Conservation (phyloP, 495 filamentous ascomycete genomes). For the Stereocaulon alpinum region DNA sequence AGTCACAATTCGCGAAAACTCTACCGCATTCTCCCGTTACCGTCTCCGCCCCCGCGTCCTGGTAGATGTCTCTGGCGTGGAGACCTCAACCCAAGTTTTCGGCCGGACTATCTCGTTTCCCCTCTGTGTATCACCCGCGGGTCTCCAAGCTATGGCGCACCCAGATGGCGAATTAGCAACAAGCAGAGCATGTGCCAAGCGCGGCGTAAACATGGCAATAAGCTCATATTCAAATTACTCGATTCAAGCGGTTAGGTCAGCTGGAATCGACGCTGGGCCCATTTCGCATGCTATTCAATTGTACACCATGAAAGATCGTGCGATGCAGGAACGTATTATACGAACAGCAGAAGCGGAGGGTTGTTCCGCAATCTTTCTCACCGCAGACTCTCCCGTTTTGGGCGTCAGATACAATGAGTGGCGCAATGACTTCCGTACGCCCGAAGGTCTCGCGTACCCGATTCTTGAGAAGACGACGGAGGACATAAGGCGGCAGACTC, state of each 20-base stretch:
- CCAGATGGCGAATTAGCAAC: constrained; percentile 41
- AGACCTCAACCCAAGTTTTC: constrained; percentile 36
- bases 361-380: constrained; percentile 31
- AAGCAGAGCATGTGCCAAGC: constrained; percentile 31
- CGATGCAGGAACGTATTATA: constrained; percentile 6
- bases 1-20: constrained; percentile 37
- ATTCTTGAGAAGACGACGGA: constrained; percentile 19
- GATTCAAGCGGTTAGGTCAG: constrained; percentile 28
- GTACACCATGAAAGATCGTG: constrained; percentile 32
- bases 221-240: constrained; percentile 31
- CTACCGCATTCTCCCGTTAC: constrained; percentile 35
- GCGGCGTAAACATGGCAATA: constrained; percentile 34
- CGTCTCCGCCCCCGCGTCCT: constrained; percentile 41
- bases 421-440: constrained; percentile 31
- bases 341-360: constrained; percentile 17
- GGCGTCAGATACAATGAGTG: constrained; percentile 34
- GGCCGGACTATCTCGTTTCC: constrained; percentile 30
- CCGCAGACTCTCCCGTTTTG: constrained; percentile 29
- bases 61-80: constrained; percentile 37
- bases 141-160: constrained; percentile 38
- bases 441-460: constrained; percentile 28
- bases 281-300: constrained; percentile 35
- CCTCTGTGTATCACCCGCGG: constrained; percentile 33
- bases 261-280: constrained; percentile 17
- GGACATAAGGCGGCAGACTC: constrained; percentile 14